Conservation (phyloP, 306 rosid species). For the Alnus rubra region DNA sequence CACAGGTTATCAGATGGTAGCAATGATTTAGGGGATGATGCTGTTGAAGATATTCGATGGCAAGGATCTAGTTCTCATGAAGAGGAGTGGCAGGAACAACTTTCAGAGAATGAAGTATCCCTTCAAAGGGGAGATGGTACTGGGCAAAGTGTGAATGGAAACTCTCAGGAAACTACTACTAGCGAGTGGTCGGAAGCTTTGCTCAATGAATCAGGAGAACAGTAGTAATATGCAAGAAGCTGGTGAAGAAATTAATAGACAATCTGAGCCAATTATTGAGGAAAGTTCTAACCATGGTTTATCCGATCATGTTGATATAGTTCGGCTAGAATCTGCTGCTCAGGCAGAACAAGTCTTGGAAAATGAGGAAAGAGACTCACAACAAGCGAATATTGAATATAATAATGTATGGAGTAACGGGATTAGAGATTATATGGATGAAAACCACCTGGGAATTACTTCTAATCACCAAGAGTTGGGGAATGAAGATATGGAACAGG, state of each 20-base stretch:
- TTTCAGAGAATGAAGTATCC: constrained; percentile 35
- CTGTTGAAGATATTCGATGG: constrained; percentile 34
- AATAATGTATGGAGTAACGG: constrained; percentile 42
- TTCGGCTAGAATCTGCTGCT: constrained; percentile 46
- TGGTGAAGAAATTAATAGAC: constrained; percentile 38
- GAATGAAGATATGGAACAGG: constrained; percentile 55
- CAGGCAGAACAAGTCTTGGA: constrained; percentile 49
- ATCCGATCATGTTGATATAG: constrained; percentile 38
- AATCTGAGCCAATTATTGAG: constrained; percentile 43
- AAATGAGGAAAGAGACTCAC: constrained; percentile 52
- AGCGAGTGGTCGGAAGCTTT: constrained; percentile 35
- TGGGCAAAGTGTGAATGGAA: constrained; percentile 38
- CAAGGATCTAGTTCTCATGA: constrained; percentile 38
- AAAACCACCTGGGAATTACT: constrained; percentile 46
- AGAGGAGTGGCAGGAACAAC: constrained; percentile 44
- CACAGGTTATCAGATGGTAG: constrained; percentile 38
- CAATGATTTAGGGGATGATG: constrained; percentile 38
- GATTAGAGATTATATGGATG: constrained; percentile 44
- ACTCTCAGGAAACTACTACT: constrained; percentile 34
- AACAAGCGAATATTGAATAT: constrained; percentile 41
- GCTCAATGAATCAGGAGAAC: constrained; percentile 41
- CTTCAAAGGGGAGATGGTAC: constrained; percentile 38
- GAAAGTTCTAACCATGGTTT: constrained; percentile 32
- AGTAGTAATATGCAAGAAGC: constrained; percentile 37
- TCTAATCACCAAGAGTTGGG: constrained; percentile 49